These are phyloP conservation scores for Hyphodiscus sp. DNA, from an alignment of 2,329 filamentous ascomycete genomes.

Conservation along the genomic window DNA sequence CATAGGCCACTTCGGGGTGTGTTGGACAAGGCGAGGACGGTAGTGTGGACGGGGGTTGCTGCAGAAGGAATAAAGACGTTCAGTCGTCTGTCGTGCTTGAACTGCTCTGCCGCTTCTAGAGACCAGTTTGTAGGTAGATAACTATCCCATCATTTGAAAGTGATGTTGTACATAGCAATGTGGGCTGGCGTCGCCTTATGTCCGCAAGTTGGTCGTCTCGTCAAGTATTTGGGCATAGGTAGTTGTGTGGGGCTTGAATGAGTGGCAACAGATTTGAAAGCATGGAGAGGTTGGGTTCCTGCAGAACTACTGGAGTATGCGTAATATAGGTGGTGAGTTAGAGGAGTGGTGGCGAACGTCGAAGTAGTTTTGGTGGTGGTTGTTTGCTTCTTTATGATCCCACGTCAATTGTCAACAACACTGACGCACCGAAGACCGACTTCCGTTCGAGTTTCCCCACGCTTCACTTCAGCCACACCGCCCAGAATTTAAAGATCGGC, in stretches of 20 bases:
- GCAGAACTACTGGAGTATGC: no score
- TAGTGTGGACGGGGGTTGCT: not conserved
- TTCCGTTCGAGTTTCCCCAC: not conserved
- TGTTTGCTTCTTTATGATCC: not conserved
- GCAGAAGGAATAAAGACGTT: conserved; percentile 1
- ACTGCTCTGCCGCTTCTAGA: conserved; percentile 7
- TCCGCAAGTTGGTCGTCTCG: not conserved
- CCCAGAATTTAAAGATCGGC: not conserved
- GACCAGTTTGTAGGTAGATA: conserved; percentile 12
- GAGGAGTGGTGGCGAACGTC: not conserved
- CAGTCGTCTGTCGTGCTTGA: not conserved
- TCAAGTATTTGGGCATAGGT: not conserved
- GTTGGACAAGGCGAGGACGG: not conserved
- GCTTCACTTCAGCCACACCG: not conserved
- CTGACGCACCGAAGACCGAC: not conserved
- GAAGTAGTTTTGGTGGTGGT: not conserved
- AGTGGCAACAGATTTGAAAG: not conserved
- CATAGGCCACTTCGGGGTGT: not conserved
- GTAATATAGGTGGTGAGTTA: not conserved
- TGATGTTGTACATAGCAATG: not conserved
- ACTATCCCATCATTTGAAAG: conserved; percentile 19
- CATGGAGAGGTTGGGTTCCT: not conserved
- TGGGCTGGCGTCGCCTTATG: not conserved
- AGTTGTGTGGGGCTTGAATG: not conserved
- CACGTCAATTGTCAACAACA: not conserved